phyloP scores from a whole-genome alignment of 1,284 basidiomycete species.

The Acaromyces ingoldii region DNA sequence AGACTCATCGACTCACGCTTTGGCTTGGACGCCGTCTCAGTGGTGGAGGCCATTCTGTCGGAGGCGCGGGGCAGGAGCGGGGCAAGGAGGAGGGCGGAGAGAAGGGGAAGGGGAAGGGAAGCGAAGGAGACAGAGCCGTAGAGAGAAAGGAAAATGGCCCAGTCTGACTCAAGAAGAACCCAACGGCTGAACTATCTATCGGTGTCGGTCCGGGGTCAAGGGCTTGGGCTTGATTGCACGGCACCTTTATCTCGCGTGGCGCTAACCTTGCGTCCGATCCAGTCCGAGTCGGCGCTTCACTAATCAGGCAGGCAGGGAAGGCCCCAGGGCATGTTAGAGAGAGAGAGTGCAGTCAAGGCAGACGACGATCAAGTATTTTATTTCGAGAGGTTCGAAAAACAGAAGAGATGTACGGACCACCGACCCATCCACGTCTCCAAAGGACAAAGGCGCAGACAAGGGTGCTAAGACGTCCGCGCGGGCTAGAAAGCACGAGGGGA shows the following conservation, averaged over 20 bases:
- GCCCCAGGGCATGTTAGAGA: not conserved
- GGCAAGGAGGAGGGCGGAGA: not conserved
- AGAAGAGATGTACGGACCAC: conserved; percentile 1
- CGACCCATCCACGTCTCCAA: not conserved
- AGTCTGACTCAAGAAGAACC: too few relatives aligned
- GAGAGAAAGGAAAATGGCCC: too few relatives aligned
- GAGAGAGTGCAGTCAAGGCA: not conserved
- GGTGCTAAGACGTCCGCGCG: not conserved
- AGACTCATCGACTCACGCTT: not conserved
- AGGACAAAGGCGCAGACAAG: not conserved
- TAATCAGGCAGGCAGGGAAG: too few relatives aligned
- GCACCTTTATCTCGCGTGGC: not conserved
- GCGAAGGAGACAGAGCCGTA: not conserved
- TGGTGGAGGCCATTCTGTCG: not conserved
- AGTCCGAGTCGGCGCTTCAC: not conserved
- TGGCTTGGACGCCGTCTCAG: not conserved
- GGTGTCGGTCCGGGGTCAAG: too few relatives aligned
- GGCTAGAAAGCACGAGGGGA: not conserved
- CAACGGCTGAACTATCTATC: too few relatives aligned
- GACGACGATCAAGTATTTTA: not conserved
- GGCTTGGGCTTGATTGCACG: not conserved
- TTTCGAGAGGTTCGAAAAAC: not conserved
- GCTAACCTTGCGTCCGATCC: not conserved
- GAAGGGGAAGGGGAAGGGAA: not conserved
- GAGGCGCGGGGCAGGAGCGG: not conserved